Evolutionary conservation across 768 basidiomycete species (phyloP), one percentile per base, ranked within the genome.

Genomic region (Strobilomyces confusus): DNA sequence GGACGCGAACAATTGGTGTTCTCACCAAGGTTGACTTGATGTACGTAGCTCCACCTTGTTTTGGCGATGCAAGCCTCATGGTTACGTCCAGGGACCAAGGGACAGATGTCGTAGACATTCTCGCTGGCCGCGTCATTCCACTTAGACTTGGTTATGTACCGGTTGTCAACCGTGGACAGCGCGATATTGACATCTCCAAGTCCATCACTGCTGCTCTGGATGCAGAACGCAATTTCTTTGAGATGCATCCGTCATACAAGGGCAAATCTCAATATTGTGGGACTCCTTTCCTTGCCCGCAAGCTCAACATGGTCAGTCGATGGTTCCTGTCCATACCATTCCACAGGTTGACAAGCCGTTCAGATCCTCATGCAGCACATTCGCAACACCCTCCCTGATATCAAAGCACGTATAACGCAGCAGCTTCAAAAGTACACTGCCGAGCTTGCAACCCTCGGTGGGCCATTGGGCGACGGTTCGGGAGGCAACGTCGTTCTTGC

Each of bases 311-410:
- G 80, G 93, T 92, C 56, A 44, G 82, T 74, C 26, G 9, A 26
- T 29, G 15, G 15, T 17, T 38, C 4, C 29, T 26, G 19, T 44
- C 38, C 22, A 13, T 19, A 42, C 30, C 20, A 12, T 29, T 47
- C 23, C 8, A 37, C 51, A 33, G 45, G 32, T 37, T 56, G 30
- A 59, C 34, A 12, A 8, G 17, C 20, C 45, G 9, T 42, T 17
- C 54, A 95, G 94, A 95, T 99, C 66, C 84, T 99, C 49, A 98
- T 98, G 95, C 93, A 97, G 72, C 97, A 99, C 73, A 98, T 99
- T 69, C 90, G 92, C 52, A 83, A 91, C 49, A 97, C 93, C 20
- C 80, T 99, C n/a, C 97, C 97, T 30, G 97, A 99, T 68, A 98
- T 98, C 79, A 99, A 99, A 76, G 81, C 84, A 15, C 86, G 95